These are phyloP conservation scores for Tulasnella sp. DNA, from an alignment of 768 basidiomycete species.

Conservation along the genomic window DNA sequence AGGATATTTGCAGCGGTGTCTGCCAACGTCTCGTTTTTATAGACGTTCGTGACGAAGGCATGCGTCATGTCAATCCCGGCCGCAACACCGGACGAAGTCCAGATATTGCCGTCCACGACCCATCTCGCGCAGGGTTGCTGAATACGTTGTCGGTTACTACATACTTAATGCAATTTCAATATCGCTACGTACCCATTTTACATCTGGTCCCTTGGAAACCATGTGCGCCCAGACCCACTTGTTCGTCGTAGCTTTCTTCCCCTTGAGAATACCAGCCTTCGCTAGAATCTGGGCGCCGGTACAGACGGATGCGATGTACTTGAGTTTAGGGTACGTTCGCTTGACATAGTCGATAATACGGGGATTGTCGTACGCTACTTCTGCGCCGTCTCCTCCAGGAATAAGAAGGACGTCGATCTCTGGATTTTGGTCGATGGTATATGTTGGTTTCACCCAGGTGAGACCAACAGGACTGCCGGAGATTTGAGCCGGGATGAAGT, in stretches of 20 bases:
- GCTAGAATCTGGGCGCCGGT: slow-evolving; percentile 49
- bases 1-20: slow-evolving; percentile 12
- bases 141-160: background rate
- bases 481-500: too few species aligned
- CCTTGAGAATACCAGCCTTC: slow-evolving; percentile 50
- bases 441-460: too few species aligned
- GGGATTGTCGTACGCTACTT: background rate
- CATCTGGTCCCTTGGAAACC: slow-evolving; percentile 42
- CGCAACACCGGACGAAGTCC: slow-evolving; percentile 48
- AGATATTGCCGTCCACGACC: slow-evolving; percentile 48
- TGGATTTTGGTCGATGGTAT: too few species aligned
- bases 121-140: slow-evolving; percentile 42
- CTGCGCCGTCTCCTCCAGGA: background rate
- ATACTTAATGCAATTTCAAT: slow-evolving; percentile 26
- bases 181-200: slow-evolving; percentile 48
- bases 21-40: slow-evolving; percentile 10
- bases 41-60: background rate
- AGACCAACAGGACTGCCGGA: too few species aligned
- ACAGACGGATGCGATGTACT: slow-evolving; percentile 52
- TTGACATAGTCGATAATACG: background rate
- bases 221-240: slow-evolving; percentile 46
- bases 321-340: slow-evolving; percentile 26
- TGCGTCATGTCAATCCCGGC: slow-evolving; percentile 44
- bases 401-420: slow-evolving; percentile 25
- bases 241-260: slow-evolving; percentile 52